These are phyloP conservation scores for Prunus fruticosa DNA, from an alignment of 306 rosid species.

Conservation along the genomic window DNA sequence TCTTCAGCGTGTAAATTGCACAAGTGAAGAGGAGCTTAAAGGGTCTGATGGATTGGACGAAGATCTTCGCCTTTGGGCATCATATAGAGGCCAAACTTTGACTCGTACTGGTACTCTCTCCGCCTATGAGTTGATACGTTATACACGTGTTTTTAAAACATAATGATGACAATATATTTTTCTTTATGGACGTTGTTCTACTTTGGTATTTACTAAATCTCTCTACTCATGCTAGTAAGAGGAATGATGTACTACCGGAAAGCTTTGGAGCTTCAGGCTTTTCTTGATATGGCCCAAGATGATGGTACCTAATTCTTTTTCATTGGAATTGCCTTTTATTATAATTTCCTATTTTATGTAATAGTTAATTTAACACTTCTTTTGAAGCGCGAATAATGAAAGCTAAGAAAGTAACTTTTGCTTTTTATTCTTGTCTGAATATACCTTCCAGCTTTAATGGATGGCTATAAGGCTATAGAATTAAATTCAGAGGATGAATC, in stretches of 20 bases:
- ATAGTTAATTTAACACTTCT: constrained; percentile 4
- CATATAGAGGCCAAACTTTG: constrained; percentile 95
- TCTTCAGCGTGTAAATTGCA: constrained; percentile 61
- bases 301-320: constrained; percentile 47
- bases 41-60: constrained; percentile 64
- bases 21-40: constrained; percentile 71
- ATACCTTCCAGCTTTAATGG: constrained; percentile 77
- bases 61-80: constrained; percentile 95
- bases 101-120: constrained; percentile 70
- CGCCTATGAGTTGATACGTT: neutral
- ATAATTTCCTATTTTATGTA: neutral
- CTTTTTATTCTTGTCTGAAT: constrained; percentile 14
- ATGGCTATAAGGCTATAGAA: constrained; percentile 89
- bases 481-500: constrained; percentile 70
- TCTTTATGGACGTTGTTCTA: neutral
- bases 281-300: constrained; percentile 95
- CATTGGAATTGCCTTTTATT: constrained; percentile 2
- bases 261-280: constrained; percentile 98
- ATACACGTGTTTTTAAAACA: neutral
- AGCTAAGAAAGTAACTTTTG: neutral
- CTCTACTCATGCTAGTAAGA: constrained; percentile 52
- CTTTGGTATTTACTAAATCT: constrained; percentile 24
- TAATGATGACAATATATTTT: neutral
- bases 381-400: neutral
- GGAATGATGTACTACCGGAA: constrained; percentile 97